Percentiles rank a stretch among this genome's conserved stretches.
Conservation (phyloP, 805 yeast genomes). For the Alloascoidea hylecoeti region DNA sequence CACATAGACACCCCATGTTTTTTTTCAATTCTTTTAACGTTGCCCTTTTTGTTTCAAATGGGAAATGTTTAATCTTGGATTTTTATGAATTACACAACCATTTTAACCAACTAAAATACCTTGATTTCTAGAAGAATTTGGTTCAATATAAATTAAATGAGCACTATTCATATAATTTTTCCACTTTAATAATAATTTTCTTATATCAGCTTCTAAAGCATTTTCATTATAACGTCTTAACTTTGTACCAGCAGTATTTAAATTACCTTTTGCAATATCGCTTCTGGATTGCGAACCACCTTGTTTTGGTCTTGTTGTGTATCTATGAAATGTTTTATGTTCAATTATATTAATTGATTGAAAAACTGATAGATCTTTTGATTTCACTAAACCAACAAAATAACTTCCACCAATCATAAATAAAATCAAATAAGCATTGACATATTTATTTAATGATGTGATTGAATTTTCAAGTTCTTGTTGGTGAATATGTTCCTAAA, state of each 20-base stretch:
- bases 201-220: constrained; percentile 67
- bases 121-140: constrained; percentile 58
- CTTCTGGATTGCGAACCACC: constrained; percentile 94
- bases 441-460: constrained; percentile 26
- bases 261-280: constrained; percentile 89
- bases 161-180: constrained; percentile 41
- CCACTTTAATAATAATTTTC: constrained; percentile 61
- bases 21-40: constrained; percentile 67
- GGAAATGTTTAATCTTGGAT: constrained; percentile 51
- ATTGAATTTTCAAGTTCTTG: constrained; percentile 33
- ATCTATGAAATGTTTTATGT: constrained; percentile 84
- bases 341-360: constrained; percentile 53
- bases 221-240: constrained; percentile 84
- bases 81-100: constrained; percentile 45
- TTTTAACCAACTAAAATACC: constrained; percentile 55
- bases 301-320: constrained; percentile 92
- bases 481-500: no score
- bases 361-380: constrained; percentile 43
- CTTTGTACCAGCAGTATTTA: constrained; percentile 89
- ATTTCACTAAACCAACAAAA: constrained; percentile 88
- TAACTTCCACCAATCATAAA: constrained; percentile 97
- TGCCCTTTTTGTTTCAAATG: constrained; percentile 85
- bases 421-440: constrained; percentile 41
- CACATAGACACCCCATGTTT: no score
- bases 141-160: constrained; percentile 61